Base-by-base conservation (phyloP, 2,329 filamentous ascomycete genomes). In the Trematosphaeria pertusa region DNA sequence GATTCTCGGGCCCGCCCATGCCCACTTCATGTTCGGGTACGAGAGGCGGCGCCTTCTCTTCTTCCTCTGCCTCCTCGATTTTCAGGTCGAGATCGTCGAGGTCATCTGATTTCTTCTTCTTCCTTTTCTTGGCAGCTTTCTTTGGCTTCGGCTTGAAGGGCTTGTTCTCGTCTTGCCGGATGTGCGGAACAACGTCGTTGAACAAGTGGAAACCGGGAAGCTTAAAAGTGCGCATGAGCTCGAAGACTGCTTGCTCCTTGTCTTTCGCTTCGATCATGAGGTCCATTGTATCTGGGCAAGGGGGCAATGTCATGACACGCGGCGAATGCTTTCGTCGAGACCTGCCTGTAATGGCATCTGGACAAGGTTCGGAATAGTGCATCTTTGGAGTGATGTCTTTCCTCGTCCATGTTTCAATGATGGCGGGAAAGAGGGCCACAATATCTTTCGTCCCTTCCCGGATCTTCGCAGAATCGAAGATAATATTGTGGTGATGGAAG, bases 221-320 rank as follows among this genome's bases (percentile, higher is more conserved):
- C 61, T 87, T 91, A 70, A 91, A 96, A 0, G 80, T 91, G 17
- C 88, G 82, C 91, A 97, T 97, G 14, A 97, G 79, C 55, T 96
- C 91, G 61, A 97, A 96, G 0, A 97, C 91, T 0, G 93, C 91
- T 71, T 97, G 93, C 69, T 97, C 93, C 72, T 97, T 97, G 66
- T 97, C 93, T 70, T 97, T 97, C 37, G 93, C 93, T 74, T 97
- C 93, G 50, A 97, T 97, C 93, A 97, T 97, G n/a, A 97, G 78
- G 65, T 97, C 93, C 87, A 95, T 94, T 22, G 88, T 86, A 1
- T 83, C 76, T 3, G 86, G 80, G 61, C 93, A 97, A 0, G 93
- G 92, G 1, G 93, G 93, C 1, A 97, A 73, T 0, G 86, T 88
- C 55, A 81, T 80, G 1, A 96, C 91, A 7, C 93, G 83, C 0